Evolutionary conservation across 2,329 filamentous ascomycete genomes (phyloP), one percentile per base, ranked within the genome.

Genomic region (Lachnellula occidentalis): DNA sequence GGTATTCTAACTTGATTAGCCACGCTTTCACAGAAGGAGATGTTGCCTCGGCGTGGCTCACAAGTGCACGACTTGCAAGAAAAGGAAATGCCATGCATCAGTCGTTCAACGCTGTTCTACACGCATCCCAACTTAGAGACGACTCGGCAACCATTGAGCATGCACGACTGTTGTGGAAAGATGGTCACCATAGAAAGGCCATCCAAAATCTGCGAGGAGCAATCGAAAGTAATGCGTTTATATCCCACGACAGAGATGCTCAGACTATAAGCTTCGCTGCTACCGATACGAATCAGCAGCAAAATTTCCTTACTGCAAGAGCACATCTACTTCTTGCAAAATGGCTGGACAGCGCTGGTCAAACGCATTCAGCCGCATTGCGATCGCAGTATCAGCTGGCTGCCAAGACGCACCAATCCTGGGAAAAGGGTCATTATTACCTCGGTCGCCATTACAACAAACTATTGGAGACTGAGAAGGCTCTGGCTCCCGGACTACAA

Each of bases 401-500:
- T 1, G 82, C 88, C n/a, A 85, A 81, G 67, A 84, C 82, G 1
- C 76, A 78, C 63, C 73, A 77, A 5, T 83, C 83, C 50, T 99
- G 92, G 92, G 94, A 99, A 69, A 97, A 96, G 71, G 92, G 90
- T 0, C 92, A 97, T 68, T 99, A 97, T 70, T 96, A 96, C 69
- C 80, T 99, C 9, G 94, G 94, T 5, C 90, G 92, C 46, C 91
- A 97, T 71, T 99, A 99, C 78, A 95, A 96, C 70, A 99, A 96
- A 71, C 81, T 97, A 4, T 76, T 96, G 3, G 92, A 97, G 65
- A 89, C 90, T 0, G 91, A 97, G 69, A 92, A 90, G 70, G 76
- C 80, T 2, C 81, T 95, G 50, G 85, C 87, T 37, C 76, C 82
- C 17, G 82, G 86, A 27, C 91, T 92, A 59, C 91, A 96, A 70